Evolutionary conservation across 1,284 basidiomycete genomes (phyloP).

Genomic region (Golubevia pallescens): DNA sequence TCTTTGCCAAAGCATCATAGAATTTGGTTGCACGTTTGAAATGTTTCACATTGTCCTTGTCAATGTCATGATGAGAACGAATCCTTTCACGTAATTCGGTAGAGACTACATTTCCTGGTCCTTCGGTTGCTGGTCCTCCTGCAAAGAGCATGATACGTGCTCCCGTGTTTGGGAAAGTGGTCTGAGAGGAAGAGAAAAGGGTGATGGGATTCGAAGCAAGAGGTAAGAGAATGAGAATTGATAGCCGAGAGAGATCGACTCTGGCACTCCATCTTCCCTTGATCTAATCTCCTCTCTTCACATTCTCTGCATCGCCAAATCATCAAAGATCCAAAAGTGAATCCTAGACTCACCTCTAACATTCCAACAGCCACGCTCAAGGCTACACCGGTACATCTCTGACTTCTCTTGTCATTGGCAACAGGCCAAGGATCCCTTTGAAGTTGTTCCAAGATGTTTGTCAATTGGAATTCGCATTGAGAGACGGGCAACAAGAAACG

Average conservation of each 20-base stretch:
- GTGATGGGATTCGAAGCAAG: neutral
- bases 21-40: slow-evolving; percentile 63
- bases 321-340: neutral
- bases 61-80: slow-evolving; percentile 65
- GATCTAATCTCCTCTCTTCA: too few species aligned
- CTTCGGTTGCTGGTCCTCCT: slow-evolving; percentile 62
- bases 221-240: neutral
- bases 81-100: slow-evolving; percentile 64
- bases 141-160: slow-evolving; percentile 64
- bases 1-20: slow-evolving; percentile 60
- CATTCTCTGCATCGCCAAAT: neutral
- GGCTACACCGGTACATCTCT: slow-evolving; percentile 63
- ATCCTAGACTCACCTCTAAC: slow-evolving; percentile 27
- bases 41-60: slow-evolving; percentile 64
- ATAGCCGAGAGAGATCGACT: neutral
- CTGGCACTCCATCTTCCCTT: neutral
- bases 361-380: slow-evolving; percentile 61
- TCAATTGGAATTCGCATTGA: slow-evolving; percentile 64
- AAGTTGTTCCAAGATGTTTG: slow-evolving; percentile 61
- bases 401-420: slow-evolving; percentile 61
- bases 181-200: slow-evolving; percentile 11
- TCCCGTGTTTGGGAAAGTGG: slow-evolving; percentile 62
- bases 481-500: slow-evolving; percentile 62
- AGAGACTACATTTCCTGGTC: slow-evolving; percentile 62
- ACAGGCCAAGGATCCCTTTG: slow-evolving; percentile 65